Evolutionary conservation across 768 basidiomycete genomes (phyloP).

Genomic region (Lactarius hatsudake): DNA sequence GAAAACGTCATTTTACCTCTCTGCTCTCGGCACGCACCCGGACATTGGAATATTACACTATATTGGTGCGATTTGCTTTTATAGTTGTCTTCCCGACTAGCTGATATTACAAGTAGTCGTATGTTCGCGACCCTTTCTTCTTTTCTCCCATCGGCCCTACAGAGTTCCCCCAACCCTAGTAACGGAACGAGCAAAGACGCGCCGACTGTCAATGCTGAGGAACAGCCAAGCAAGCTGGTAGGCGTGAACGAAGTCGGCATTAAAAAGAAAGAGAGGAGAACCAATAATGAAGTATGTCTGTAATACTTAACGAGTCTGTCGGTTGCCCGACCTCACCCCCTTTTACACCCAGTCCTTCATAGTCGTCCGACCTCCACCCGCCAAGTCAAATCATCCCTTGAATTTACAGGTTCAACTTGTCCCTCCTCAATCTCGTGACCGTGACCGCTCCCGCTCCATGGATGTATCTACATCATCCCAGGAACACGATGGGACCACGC

Average conservation of each 20-base stretch:
- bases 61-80: constrained; percentile 8
- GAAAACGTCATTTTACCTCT: constrained; percentile 3
- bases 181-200: not conserved
- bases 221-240: constrained; percentile 1
- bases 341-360: constrained; percentile 68
- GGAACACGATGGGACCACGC: constrained; percentile 29
- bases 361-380: constrained; percentile 86
- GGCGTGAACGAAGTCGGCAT: constrained; percentile 34
- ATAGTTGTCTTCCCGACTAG: not conserved
- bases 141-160: constrained; percentile 23
- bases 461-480: constrained; percentile 39
- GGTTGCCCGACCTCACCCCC: not conserved
- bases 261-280: constrained; percentile 48
- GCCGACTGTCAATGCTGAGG: not conserved
- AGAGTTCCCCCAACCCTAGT: constrained; percentile 21
- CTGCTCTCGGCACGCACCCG: not conserved
- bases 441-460: constrained; percentile 40
- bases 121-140: constrained; percentile 24
- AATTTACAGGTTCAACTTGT: constrained; percentile 93
- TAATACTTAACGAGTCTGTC: not conserved
- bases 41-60: not conserved
- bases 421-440: constrained; percentile 55
- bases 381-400: constrained; percentile 79
- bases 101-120: constrained; percentile 13
- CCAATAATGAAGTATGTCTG: constrained; percentile 46